A percentile compares a stretch with the other conserved stretches of the same genome.
Conservation (phyloP, 495 filamentous ascomycete genomes). For the Talaromyces wortmannii region DNA sequence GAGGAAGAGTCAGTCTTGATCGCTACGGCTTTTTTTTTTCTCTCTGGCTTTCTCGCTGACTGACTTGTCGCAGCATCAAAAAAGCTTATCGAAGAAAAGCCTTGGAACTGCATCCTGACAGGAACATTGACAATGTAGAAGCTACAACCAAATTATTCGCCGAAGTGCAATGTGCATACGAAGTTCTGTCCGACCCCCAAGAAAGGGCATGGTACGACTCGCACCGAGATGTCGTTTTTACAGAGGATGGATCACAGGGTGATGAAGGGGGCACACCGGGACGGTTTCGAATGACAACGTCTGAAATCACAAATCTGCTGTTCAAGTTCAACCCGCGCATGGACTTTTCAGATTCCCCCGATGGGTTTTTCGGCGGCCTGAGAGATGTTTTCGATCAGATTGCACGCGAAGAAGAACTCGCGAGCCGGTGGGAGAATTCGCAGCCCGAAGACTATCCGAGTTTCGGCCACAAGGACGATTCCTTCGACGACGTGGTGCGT, state of each 20-base stretch:
- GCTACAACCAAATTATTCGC: conserved; percentile 79
- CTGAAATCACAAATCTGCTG: conserved; percentile 68
- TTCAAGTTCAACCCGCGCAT: conserved; percentile 68
- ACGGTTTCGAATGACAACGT: conserved; percentile 54
- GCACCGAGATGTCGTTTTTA: conserved; percentile 77
- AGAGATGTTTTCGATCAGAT: conserved; percentile 69
- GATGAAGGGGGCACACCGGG: not conserved
- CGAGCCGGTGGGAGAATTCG: conserved; percentile 58
- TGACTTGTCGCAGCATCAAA: conserved; percentile 60
- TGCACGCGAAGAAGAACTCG: conserved; percentile 71
- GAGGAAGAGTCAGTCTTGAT: conserved; percentile 68
- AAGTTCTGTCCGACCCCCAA: conserved; percentile 89
- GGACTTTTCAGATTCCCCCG: conserved; percentile 66
- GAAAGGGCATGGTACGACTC: conserved; percentile 98
- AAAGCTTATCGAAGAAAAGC: conserved; percentile 88
- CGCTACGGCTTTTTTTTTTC: not conserved
- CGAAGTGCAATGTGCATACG: conserved; percentile 87
- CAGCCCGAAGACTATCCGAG: conserved; percentile 61
- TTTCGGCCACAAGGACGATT: conserved; percentile 66
- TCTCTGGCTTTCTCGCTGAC: not conserved
- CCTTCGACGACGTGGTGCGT: conserved; percentile 63
- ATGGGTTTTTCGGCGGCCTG: conserved; percentile 78
- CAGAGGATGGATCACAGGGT: conserved; percentile 33
- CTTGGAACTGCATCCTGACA: conserved; percentile 89
- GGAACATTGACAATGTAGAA: conserved; percentile 83